These are phyloP conservation scores for Manihot esculenta DNA, from an alignment of 441 rosid species.

Conservation along the genomic window DNA sequence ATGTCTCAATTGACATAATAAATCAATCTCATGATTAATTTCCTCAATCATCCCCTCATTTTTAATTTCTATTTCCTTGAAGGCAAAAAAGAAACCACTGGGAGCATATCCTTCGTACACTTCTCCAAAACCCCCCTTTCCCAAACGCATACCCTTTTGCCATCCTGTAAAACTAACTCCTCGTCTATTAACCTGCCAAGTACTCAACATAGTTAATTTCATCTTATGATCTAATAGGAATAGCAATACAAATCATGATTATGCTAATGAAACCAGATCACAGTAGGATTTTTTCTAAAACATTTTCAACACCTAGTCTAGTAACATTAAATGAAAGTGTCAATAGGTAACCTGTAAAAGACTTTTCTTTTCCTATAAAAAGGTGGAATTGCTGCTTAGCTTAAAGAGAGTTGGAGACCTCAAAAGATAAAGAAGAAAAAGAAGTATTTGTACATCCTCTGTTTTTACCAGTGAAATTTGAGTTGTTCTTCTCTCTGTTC, in stretches of 20 bases:
- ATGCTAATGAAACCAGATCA: background rate
- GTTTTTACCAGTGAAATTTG: no score
- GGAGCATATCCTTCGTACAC: slow-evolving; percentile 3
- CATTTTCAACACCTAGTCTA: no score
- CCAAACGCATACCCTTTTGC: background rate
- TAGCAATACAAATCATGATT: background rate
- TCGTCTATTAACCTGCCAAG: background rate
- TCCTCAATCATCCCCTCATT: background rate
- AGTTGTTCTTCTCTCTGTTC: no score
- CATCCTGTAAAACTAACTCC: background rate
- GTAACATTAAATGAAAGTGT: no score
- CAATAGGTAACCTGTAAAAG: no score
- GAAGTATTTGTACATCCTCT: no score
- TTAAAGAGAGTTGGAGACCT: no score
- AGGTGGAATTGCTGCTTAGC: no score
- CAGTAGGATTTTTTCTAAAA: no score
- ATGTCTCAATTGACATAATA: background rate
- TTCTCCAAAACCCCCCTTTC: background rate
- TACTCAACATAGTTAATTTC: background rate
- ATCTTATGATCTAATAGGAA: background rate
- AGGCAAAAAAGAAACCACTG: background rate
- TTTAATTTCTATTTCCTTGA: background rate
- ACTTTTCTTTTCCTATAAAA: no score
- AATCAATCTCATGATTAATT: background rate
- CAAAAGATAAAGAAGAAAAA: no score